Percentiles rank a stretch among this genome's conserved stretches.
These are phyloP conservation scores for Apophysomyces elegans DNA, from an alignment of 371 early-diverging fungal genomes.

Conservation along the genomic window DNA sequence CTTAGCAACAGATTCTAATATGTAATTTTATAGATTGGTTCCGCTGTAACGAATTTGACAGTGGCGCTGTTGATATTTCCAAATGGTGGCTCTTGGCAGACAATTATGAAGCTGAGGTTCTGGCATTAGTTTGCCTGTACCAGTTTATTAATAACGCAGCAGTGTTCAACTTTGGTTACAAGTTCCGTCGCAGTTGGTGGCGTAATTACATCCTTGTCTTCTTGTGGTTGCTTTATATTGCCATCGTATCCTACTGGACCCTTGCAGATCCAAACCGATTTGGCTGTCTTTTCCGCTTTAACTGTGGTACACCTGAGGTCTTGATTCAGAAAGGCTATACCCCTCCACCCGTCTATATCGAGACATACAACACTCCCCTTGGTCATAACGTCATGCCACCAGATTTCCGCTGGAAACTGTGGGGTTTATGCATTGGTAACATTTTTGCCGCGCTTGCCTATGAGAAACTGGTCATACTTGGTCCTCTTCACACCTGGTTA, in stretches of 20 bases:
- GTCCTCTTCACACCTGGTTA: constrained; percentile 41
- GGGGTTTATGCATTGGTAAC: constrained; percentile 48
- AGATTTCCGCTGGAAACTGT: constrained; percentile 61
- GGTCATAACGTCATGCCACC: constrained; percentile 76
- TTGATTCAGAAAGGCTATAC: constrained; percentile 50
- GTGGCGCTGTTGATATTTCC: constrained; percentile 58
- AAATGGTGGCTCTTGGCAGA: constrained; percentile 84
- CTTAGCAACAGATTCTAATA: constrained; percentile 36
- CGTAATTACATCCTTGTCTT: constrained; percentile 59
- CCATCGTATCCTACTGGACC: constrained; percentile 57
- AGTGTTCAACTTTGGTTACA: constrained; percentile 68
- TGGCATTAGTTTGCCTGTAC: constrained; percentile 63
- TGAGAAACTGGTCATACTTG: constrained; percentile 37
- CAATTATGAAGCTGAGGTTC: constrained; percentile 68
- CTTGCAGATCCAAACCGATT: constrained; percentile 75
- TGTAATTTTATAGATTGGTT: constrained; percentile 47
- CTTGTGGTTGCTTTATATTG: constrained; percentile 57
- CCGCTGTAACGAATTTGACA: constrained; percentile 74
- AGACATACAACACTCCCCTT: constrained; percentile 56
- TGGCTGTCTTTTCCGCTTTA: constrained; percentile 70
- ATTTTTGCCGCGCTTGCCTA: constrained; percentile 28
- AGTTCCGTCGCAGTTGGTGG: constrained; percentile 66
- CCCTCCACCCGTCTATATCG: constrained; percentile 45
- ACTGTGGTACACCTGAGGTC: constrained; percentile 66
- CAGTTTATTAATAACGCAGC: constrained; percentile 69